A percentile compares a stretch with the other conserved stretches of the same genome.
phyloP scores from a whole-genome alignment of 1,284 basidiomycete species.

The Vanrija sp. region DNA sequence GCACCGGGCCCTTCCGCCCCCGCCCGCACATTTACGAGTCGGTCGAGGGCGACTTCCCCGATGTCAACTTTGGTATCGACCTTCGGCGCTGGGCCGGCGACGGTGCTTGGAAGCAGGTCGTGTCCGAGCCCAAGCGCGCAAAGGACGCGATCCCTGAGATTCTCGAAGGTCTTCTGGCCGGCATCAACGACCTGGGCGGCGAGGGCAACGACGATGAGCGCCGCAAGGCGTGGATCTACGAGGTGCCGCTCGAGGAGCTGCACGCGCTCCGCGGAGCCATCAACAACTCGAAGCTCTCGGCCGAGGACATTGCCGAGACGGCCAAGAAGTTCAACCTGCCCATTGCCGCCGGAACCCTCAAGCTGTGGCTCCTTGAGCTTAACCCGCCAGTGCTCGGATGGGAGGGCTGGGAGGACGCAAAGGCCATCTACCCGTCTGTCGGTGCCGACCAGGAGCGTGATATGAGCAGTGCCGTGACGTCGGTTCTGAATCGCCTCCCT shows the following conservation, averaged over 20 bases:
- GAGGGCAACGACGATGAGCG: constrained; percentile 70
- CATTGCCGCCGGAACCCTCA: constrained; percentile 71
- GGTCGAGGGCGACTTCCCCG: constrained; percentile 69
- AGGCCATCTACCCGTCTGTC: constrained; percentile 73
- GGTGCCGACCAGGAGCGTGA: constrained; percentile 61
- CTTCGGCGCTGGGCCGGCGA: constrained; percentile 74
- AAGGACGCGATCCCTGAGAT: constrained; percentile 68
- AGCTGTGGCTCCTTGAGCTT: constrained; percentile 81
- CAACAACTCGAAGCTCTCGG: constrained; percentile 65
- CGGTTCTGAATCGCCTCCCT: constrained; percentile 68
- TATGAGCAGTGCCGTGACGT: constrained; percentile 62
- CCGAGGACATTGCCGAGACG: constrained; percentile 57
- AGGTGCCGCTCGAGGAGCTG: constrained; percentile 71
- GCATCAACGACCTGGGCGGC: constrained; percentile 63
- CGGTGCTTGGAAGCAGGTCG: constrained; percentile 54
- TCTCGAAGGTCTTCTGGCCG: constrained; percentile 63
- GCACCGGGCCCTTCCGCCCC: constrained; percentile 83
- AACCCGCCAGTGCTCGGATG: constrained; percentile 70
- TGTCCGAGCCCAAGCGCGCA: constrained; percentile 48
- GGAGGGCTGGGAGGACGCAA: constrained; percentile 85
- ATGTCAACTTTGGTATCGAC: constrained; percentile 84
- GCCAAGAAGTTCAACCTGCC: constrained; percentile 78
- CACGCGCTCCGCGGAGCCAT: constrained; percentile 79
- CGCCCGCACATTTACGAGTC: constrained; percentile 77
- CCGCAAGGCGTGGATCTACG: constrained; percentile 87